Percentiles rank a stretch among this genome's conserved stretches.
Evolutionary conservation across 2,329 filamentous ascomycete genomes (phyloP).

Genomic region (Neocucurbitaria cava): DNA sequence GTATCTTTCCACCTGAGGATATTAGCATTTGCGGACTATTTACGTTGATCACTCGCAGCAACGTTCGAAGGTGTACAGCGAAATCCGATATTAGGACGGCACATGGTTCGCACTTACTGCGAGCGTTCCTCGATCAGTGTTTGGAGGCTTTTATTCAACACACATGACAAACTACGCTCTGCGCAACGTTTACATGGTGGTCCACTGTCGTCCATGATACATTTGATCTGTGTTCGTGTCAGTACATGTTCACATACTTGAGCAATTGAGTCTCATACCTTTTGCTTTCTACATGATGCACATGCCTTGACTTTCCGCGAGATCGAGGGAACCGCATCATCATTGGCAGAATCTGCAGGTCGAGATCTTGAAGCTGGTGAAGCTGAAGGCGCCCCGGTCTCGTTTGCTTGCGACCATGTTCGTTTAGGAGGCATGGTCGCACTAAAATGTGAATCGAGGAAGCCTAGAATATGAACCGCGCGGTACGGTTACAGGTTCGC

Average conservation of each 20-base stretch:
- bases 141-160: conserved; percentile 60
- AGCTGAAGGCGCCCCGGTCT: conserved; percentile 11
- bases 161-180: conserved; percentile 58
- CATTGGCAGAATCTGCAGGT: conserved; percentile 11
- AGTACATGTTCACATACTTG: conserved; percentile 2
- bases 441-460: neutral
- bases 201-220: conserved; percentile 59
- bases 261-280: conserved; percentile 33
- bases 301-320: conserved; percentile 53
- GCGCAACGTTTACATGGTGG: conserved; percentile 59
- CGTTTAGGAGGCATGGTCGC: conserved; percentile 29
- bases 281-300: conserved; percentile 62
- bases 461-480: neutral
- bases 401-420: conserved; percentile 31
- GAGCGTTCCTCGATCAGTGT: conserved; percentile 57
- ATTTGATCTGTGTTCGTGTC: conserved; percentile 52
- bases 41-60: neutral
- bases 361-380: conserved; percentile 18
- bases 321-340: conserved; percentile 27
- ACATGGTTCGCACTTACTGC: conserved; percentile 25
- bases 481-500: too few species aligned
- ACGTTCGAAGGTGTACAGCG: neutral
- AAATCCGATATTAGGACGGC: neutral
- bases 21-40: neutral
- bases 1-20: conserved; percentile 34